These are phyloP conservation scores for Geosmithia flava DNA, from an alignment of 2,329 filamentous ascomycete genomes.

Conservation along the genomic window DNA sequence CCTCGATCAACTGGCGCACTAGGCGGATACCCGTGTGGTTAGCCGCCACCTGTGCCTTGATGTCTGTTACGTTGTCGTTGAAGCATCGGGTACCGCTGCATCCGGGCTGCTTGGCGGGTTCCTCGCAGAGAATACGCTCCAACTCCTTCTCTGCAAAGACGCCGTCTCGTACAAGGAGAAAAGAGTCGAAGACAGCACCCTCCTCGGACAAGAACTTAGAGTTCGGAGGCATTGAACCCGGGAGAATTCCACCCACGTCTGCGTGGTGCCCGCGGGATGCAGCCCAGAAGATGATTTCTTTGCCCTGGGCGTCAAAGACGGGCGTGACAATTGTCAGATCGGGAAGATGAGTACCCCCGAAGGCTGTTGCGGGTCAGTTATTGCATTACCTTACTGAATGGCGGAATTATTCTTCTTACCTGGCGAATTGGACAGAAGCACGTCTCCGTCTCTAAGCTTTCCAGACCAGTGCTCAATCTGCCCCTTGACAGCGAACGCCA, in stretches of 20 bases:
- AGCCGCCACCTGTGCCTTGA: slow-evolving; percentile 76
- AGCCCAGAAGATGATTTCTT: slow-evolving; percentile 18
- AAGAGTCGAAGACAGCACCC: slow-evolving; percentile 39
- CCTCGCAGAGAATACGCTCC: slow-evolving; percentile 33
- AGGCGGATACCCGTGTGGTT: slow-evolving; percentile 76
- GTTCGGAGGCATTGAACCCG: slow-evolving; percentile 64
- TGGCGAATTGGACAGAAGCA: slow-evolving; percentile 52
- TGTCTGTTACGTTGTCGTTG: slow-evolving; percentile 72
- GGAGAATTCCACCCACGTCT: slow-evolving; percentile 46
- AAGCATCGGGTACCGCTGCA: slow-evolving; percentile 54
- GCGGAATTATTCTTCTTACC: slow-evolving; percentile 16
- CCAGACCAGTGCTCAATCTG: slow-evolving; percentile 51
- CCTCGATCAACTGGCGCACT: slow-evolving; percentile 61
- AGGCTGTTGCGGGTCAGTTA: neutral
- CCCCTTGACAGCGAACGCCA: slow-evolving; percentile 62
- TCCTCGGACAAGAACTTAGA: slow-evolving; percentile 48
- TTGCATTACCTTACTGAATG: neutral
- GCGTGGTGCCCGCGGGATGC: slow-evolving; percentile 19
- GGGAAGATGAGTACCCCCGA: slow-evolving; percentile 23
- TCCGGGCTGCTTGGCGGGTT: slow-evolving; percentile 5
- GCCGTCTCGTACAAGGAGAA: slow-evolving; percentile 14
- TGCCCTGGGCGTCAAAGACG: slow-evolving; percentile 15
- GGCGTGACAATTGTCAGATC: slow-evolving; percentile 15
- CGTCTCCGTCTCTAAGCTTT: slow-evolving; percentile 60
- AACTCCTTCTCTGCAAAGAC: slow-evolving; percentile 29